phyloP scores from a whole-genome alignment of 768 basidiomycete genomes.

The Chalciporus chontae region DNA sequence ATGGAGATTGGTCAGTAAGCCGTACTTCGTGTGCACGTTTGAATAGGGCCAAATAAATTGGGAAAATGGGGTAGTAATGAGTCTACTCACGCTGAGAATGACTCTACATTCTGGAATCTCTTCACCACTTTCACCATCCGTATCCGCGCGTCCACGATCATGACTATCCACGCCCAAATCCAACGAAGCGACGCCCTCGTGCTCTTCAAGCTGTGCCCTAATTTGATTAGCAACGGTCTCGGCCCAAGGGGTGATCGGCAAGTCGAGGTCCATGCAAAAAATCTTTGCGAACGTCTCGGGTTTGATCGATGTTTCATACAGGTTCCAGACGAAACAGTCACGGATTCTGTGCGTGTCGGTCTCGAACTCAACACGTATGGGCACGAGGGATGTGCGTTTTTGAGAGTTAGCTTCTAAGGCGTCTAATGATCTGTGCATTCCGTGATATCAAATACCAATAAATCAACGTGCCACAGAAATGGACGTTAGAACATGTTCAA shows the following conservation, averaged over 20 bases:
- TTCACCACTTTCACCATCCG: slow-evolving; percentile 47
- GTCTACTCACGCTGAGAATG: slow-evolving; percentile 62
- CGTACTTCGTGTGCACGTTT: slow-evolving; percentile 14
- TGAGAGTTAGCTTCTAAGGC: slow-evolving; percentile 60
- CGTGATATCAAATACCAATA: slow-evolving; percentile 15
- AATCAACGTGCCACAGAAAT: slow-evolving; percentile 17
- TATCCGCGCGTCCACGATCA: slow-evolving; percentile 13
- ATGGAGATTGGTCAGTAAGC: slow-evolving; percentile 8
- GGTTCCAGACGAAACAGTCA: slow-evolving; percentile 95
- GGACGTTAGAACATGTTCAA: slow-evolving; percentile 6
- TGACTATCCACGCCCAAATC: slow-evolving; percentile 51
- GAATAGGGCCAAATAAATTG: slow-evolving; percentile 11
- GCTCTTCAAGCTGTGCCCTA: slow-evolving; percentile 86
- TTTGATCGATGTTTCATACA: slow-evolving; percentile 81
- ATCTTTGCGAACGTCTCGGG: slow-evolving; percentile 82
- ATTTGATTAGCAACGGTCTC: slow-evolving; percentile 86
- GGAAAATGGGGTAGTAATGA: slow-evolving; percentile 10
- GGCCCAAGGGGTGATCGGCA: slow-evolving; percentile 62
- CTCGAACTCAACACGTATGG: slow-evolving; percentile 94
- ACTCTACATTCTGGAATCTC: slow-evolving; percentile 78
- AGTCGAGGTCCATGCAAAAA: slow-evolving; percentile 86
- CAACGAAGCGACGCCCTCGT: slow-evolving; percentile 76
- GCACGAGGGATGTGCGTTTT: slow-evolving; percentile 59
- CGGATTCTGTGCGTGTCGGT: slow-evolving; percentile 88
- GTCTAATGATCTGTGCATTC: slow-evolving; percentile 53